These are phyloP conservation scores for Penicillium sp. DNA, from an alignment of 2,329 filamentous ascomycete species.

Conservation along the genomic window DNA sequence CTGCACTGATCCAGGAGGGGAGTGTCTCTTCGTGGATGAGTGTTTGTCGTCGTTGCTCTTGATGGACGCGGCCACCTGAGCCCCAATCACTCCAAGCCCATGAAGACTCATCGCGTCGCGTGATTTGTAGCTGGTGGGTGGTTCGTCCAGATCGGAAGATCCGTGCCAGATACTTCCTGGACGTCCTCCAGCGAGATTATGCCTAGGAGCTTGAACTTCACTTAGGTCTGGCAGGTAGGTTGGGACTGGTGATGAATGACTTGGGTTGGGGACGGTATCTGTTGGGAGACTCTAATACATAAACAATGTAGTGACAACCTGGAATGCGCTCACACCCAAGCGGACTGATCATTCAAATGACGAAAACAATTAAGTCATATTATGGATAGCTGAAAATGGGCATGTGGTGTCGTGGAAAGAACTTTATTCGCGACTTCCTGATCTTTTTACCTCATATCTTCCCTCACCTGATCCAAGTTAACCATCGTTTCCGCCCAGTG, in stretches of 20 bases:
- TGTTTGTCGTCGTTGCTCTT: conserved; percentile 24
- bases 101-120: conserved; percentile 22
- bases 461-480: neutral
- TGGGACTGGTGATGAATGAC: conserved; percentile 10
- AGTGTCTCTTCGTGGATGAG: conserved; percentile 6
- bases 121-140: neutral
- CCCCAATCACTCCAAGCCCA: conserved; percentile 27
- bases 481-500: neutral
- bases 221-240: neutral
- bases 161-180: conserved; percentile 11
- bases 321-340: conserved; percentile 25
- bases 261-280: conserved; percentile 13
- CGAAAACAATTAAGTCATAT: conserved; percentile 2
- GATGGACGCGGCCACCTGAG: conserved; percentile 25
- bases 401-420: neutral
- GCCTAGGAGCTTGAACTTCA: neutral
- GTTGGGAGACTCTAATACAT: conserved; percentile 23
- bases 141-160: conserved; percentile 8
- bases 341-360: neutral
- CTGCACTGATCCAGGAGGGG: conserved; percentile 15
- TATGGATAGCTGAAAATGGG: neutral
- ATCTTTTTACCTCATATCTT: neutral
- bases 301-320: conserved; percentile 26
- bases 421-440: neutral
- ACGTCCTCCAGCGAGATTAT: neutral